Conservation (phyloP, 2,329 filamentous ascomycete genomes). For the Corniculantispora saksenae region DNA sequence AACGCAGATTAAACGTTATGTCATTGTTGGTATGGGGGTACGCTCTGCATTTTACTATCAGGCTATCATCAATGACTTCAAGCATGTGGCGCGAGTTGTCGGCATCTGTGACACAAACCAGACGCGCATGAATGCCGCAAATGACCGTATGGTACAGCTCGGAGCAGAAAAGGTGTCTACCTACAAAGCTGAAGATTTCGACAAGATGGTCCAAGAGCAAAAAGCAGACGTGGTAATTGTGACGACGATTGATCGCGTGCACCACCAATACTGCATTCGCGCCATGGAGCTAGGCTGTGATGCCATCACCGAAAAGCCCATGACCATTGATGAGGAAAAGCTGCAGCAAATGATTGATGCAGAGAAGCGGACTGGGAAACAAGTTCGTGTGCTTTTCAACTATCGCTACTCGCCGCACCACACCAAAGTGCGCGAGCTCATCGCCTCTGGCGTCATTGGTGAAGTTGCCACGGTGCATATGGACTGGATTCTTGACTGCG, state of each 20-base stretch:
- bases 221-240: conserved; percentile 49
- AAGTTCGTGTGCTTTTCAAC: conserved; percentile 51
- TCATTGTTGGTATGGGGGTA: conserved; percentile 44
- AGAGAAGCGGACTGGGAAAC: conserved; percentile 43
- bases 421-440: conserved; percentile 48
- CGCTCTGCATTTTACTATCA: conserved; percentile 48
- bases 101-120: conserved; percentile 49
- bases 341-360: conserved; percentile 46
- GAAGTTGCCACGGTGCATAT: conserved; percentile 48
- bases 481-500: conserved; percentile 52
- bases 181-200: conserved; percentile 46
- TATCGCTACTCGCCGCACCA: conserved; percentile 54
- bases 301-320: conserved; percentile 53
- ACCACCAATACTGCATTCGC: conserved; percentile 48
- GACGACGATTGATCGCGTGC: conserved; percentile 50
- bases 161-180: conserved; percentile 40
- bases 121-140: conserved; percentile 46
- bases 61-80: conserved; percentile 43
- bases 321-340: conserved; percentile 51
- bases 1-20: conserved; percentile 31
- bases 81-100: conserved; percentile 39
- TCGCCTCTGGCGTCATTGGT: conserved; percentile 47
- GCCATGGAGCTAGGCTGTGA: conserved; percentile 50
- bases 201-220: conserved; percentile 47
- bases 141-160: conserved; percentile 36